Conservation (phyloP, 2,329 filamentous ascomycete genomes). For the Pestalotiopsis sp. region DNA sequence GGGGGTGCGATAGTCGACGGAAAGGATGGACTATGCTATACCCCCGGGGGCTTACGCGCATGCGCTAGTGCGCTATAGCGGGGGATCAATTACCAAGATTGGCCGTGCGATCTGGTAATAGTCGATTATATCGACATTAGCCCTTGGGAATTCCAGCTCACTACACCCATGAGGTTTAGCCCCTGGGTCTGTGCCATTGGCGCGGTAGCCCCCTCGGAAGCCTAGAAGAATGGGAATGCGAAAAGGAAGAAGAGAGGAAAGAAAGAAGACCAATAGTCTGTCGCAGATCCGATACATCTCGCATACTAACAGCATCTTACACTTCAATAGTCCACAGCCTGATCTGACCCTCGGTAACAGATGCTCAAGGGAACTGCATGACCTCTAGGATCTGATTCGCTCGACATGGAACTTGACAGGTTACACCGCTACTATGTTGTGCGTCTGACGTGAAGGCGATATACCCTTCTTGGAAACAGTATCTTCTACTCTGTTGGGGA, state of each 20-base stretch:
- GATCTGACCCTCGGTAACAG: not conserved
- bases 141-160: not conserved
- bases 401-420: not conserved
- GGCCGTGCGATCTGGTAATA: not conserved
- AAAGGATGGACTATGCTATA: not conserved
- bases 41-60: not conserved
- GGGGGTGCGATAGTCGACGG: not conserved
- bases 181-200: not conserved
- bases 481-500: not conserved
- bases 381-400: not conserved
- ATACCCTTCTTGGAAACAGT: not conserved
- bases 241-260: not conserved
- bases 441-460: not conserved
- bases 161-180: not conserved
- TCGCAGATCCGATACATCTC: not conserved
- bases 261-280: not conserved
- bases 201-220: not conserved
- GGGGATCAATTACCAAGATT: not conserved
- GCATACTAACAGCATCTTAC: not conserved
- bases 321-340: not conserved
- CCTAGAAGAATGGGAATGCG: not conserved
- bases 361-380: not conserved
- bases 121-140: not conserved
- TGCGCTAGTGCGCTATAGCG: not conserved
- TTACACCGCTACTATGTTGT: not conserved